Evolutionary conservation across 2,329 filamentous ascomycete genomes (phyloP), one percentile per base, ranked within the genome.

Genomic region (Xenoacremonium recifei): DNA sequence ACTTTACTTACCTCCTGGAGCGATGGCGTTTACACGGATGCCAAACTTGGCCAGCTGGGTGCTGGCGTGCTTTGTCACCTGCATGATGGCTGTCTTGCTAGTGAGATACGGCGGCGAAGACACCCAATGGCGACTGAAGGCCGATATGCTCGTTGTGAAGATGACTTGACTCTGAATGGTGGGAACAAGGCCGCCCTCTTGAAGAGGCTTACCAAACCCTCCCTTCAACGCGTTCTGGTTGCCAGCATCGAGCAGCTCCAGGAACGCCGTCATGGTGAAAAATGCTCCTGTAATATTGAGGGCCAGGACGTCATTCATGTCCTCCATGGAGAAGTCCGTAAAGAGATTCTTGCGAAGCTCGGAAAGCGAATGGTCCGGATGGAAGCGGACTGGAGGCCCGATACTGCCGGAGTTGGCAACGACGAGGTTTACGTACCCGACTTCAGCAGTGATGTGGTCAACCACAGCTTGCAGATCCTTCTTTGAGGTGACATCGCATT

Each of bases 31-130:
- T 4, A 63, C 65, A n/a, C 84, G 66, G 18, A 91, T 76, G 76
- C 66, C 87, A 31, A 31, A 15, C 7, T 15, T 10, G 7, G 29
- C 29, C 7, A 31, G 17, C 7, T 15, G 29, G 13, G 29, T 9
- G 17, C 7, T 10, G 29, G n/a, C 29, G 13, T 31, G 7, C 17
- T 31, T 89, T 6, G 81, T 80, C 38, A 89, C 62, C 55, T 89
- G 84, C 11, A 83, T 83, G 2, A 82, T 80, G 0, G 82, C 86
- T 1, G 82, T 85, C 67, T 91, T 91, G 47, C 80, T 84, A 12
- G 84, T 77, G 29, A 85, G 85, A 63, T 91, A 91, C 1, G 80
- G 79, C 63, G 83, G 89, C 34, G 88, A 85, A 17, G 84, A 83
- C 31, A 87, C 82, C 0, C 80, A 72, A 35, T 75, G 68, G 51